Evolutionary conservation across 2,329 filamentous ascomycete genomes (phyloP).

Genomic region (Celoporthe dispersa): DNA sequence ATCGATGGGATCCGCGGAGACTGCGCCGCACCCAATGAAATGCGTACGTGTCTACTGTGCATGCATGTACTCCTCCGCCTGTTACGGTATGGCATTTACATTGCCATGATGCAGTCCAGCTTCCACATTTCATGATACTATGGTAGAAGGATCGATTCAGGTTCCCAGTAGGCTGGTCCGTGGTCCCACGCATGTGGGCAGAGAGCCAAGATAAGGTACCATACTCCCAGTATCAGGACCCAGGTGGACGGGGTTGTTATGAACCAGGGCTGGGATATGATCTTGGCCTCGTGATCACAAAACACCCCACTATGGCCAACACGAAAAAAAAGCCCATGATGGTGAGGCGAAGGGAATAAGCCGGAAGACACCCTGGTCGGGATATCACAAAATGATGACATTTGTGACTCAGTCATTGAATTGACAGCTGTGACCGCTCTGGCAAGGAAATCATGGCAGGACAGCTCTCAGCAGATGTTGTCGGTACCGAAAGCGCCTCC

Average conservation of each 20-base stretch:
- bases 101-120: too few species aligned
- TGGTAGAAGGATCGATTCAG: neutral
- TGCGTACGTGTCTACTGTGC: neutral
- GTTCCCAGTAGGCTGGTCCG: neutral
- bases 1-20: neutral
- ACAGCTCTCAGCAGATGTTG: neutral
- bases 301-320: neutral
- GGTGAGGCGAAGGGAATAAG: neutral
- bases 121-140: neutral
- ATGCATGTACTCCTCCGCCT: neutral
- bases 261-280: neutral
- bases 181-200: neutral
- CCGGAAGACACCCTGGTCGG: conserved; percentile 5
- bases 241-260: neutral
- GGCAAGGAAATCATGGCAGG: neutral
- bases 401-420: neutral
- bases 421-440: neutral
- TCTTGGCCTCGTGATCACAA: conserved; percentile 2
- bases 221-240: neutral
- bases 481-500: neutral
- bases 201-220: neutral
- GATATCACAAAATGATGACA: neutral
- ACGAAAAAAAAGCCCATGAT: conserved; percentile 1
- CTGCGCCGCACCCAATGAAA: neutral
- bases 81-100: neutral